Evolutionary conservation across 2,329 filamentous ascomycete species (phyloP).

Genomic region (Aspergillus japonicus): DNA sequence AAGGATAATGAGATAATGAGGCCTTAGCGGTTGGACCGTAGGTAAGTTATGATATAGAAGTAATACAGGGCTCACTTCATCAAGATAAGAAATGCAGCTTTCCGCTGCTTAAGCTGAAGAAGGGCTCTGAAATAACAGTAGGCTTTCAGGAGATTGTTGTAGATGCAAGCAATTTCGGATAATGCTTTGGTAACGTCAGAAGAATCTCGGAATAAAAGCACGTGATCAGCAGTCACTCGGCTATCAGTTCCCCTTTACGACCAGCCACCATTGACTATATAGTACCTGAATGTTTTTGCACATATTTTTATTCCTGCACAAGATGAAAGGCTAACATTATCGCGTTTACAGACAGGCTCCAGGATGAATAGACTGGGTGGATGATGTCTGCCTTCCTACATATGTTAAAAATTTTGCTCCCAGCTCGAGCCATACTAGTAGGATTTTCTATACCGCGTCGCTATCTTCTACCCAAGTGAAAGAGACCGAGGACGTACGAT

Average conservation of each 20-base stretch:
- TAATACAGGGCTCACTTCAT: not conserved
- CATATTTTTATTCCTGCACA: not conserved
- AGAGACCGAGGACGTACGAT: constrained; percentile 7
- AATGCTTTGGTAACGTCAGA: not conserved
- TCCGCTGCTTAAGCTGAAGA: not conserved
- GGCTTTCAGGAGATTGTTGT: not conserved
- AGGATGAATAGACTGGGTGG: too few species aligned
- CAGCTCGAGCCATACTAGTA: not conserved
- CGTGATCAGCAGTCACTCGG: not conserved
- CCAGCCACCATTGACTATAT: too few species aligned
- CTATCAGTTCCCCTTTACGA: not conserved
- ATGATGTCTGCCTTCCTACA: too few species aligned
- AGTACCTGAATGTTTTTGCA: too few species aligned
- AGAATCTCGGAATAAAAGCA: not conserved
- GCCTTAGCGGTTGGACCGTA: not conserved
- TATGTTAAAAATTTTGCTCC: too few species aligned
- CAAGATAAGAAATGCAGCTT: not conserved
- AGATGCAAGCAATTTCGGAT: not conserved
- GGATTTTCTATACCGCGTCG: not conserved
- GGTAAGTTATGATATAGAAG: not conserved
- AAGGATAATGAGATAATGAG: too few species aligned
- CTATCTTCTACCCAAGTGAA: not conserved
- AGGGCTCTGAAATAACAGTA: not conserved
- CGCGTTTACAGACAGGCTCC: too few species aligned
- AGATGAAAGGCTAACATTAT: too few species aligned